Evolutionary conservation across 257 asterid species (phyloP), one percentile per base, ranked within the genome.

Genomic region (Solanum sejunctum): DNA sequence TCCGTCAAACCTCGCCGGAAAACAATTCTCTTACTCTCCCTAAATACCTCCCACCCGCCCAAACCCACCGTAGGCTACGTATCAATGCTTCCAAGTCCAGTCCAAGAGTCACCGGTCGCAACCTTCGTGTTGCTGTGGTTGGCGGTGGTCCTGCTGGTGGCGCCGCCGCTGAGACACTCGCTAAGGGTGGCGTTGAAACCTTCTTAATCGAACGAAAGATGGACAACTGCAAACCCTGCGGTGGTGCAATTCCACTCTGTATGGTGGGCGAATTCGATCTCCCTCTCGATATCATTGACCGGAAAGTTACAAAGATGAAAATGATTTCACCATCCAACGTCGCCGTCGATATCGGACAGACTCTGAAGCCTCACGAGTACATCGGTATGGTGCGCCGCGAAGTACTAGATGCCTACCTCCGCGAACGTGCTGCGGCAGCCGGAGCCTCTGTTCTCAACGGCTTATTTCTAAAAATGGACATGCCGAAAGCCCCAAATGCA

Each of bases 61-160:
- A 54, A 1, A 64, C 85, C 81, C 86, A 54, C 89, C 92, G 92
- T 12, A 56, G 71, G n/a, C 73, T 91, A 41, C 88, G 92, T 32
- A 28, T 94, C 4, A 82, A 63, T 60, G 97, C 98, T 55, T 90
- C 98, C 20, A 93, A 92, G 81, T 87, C 95, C 13, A 93, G 98
- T 91, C 97, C 99, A 4, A 85, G 95, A 83, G 92, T 96, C 87
- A 91, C 92, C 5, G 98, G 98, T 72, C 93, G 98, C 41, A 96
- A 92, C 91, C 98, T 96, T 12, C 84, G 98, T 13, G 99, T 96
- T 8, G 99, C 98, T 3, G 98, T 96, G 28, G 85, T 94, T 0
- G 99, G 99, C 0, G 99, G 98, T 2, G 98, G 98, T 16, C 99
- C 98, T 0, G 99, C 98, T 11, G 99, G 99, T 1, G 99, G 99